Percentiles rank a stretch among this genome's conserved stretches.
phyloP scores from a whole-genome alignment of 176 grass and related monocot species.

The Aegilops longissima region DNA sequence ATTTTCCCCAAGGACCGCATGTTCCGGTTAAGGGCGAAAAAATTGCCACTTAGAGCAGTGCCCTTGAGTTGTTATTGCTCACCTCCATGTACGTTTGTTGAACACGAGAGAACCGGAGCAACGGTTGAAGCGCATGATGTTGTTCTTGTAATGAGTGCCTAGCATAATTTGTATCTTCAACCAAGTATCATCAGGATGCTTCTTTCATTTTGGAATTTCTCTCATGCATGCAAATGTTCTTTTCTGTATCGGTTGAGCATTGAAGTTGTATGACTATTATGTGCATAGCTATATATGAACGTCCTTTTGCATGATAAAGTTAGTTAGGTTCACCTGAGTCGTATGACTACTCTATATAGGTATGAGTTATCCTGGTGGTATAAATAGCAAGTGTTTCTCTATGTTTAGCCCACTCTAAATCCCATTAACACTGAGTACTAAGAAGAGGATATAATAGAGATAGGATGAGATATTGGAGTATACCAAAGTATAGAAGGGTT shows the following conservation, averaged over 20 bases:
- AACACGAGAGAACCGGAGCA: background rate
- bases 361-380: no score
- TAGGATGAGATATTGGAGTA: background rate
- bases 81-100: no score
- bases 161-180: background rate
- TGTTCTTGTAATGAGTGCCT: background rate
- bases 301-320: background rate
- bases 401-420: background rate
- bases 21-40: no score
- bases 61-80: no score
- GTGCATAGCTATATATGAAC: background rate
- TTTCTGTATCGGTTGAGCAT: background rate
- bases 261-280: background rate
- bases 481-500: background rate
- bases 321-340: no score
- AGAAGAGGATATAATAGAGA: background rate
- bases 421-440: no score
- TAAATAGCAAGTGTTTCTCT: no score
- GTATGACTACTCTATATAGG: no score
- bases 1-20: no score
- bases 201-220: background rate
- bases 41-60: no score
- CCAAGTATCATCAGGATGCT: background rate
- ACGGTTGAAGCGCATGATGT: background rate
- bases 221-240: background rate